These are phyloP conservation scores for Coprinellus micaceus DNA, from an alignment of 768 basidiomycete genomes.

Conservation along the genomic window DNA sequence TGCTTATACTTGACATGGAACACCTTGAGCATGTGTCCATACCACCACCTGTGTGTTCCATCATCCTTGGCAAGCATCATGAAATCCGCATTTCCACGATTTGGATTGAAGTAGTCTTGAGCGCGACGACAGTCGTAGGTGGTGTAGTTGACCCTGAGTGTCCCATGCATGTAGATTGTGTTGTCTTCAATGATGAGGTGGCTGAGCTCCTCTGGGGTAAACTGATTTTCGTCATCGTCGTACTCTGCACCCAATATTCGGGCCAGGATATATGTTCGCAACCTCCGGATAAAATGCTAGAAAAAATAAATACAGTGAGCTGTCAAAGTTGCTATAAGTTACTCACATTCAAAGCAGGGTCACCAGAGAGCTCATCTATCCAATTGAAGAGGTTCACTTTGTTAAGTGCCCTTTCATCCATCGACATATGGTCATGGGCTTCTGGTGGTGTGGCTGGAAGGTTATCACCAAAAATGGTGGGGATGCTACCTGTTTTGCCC, in stretches of 20 bases:
- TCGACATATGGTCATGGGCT: neutral
- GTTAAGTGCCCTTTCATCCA: neutral
- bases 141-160: slow-evolving; percentile 34
- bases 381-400: slow-evolving; percentile 15
- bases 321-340: too few species aligned
- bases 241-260: slow-evolving; percentile 18
- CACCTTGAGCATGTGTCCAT: slow-evolving; percentile 18
- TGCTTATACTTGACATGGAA: too few species aligned
- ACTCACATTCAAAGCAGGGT: neutral
- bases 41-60: slow-evolving; percentile 20
- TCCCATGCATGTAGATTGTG: slow-evolving; percentile 25
- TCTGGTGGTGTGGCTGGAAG: neutral
- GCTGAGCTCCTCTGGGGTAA: slow-evolving; percentile 15
- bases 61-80: slow-evolving; percentile 23
- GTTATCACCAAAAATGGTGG: neutral
- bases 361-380: neutral
- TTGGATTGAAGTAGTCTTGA: too few species aligned
- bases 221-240: slow-evolving; percentile 24
- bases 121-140: slow-evolving; percentile 37
- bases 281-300: slow-evolving; percentile 25
- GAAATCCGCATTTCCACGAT: slow-evolving; percentile 26
- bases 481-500: neutral
- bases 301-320: too few species aligned
- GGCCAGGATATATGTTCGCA: slow-evolving; percentile 27
- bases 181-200: slow-evolving; percentile 11